Evolutionary conservation across 1,284 basidiomycete species (phyloP).

Genomic region (Taiwanofungus camphoratus): DNA sequence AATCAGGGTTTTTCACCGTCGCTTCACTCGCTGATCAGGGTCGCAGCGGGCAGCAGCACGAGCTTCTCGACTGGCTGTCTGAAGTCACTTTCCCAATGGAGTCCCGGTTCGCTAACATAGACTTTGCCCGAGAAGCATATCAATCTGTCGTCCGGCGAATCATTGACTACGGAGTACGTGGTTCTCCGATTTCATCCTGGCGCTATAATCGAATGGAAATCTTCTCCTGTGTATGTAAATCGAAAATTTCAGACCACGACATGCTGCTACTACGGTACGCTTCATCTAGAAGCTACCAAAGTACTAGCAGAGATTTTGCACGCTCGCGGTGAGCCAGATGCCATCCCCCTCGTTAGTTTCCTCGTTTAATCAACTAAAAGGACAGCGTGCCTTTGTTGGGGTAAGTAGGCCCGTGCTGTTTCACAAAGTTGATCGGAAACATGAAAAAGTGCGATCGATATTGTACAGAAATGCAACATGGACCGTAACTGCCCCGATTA

Average conservation of each 20-base stretch:
- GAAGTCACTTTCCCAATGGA: slow-evolving; percentile 90
- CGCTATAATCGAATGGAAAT: background rate
- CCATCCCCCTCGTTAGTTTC: background rate
- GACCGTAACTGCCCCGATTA: slow-evolving; percentile 66
- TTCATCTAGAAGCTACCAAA: slow-evolving; percentile 81
- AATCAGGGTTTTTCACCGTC: background rate
- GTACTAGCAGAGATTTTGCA: slow-evolving; percentile 75
- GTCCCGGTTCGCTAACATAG: slow-evolving; percentile 65
- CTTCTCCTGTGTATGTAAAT: background rate
- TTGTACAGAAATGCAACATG: slow-evolving; percentile 88
- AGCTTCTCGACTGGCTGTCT: slow-evolving; percentile 90
- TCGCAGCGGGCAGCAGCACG: slow-evolving; percentile 67
- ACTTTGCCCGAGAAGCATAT: slow-evolving; percentile 74
- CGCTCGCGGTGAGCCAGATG: slow-evolving; percentile 42
- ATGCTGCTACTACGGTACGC: slow-evolving; percentile 85
- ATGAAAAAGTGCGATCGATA: slow-evolving; percentile 2
- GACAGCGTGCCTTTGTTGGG: slow-evolving; percentile 86
- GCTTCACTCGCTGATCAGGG: background rate
- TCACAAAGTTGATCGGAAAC: background rate
- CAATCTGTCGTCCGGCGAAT: slow-evolving; percentile 68
- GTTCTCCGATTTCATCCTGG: background rate
- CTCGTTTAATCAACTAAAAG: slow-evolving; percentile 29
- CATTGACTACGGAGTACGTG: slow-evolving; percentile 71
- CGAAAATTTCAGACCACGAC: slow-evolving; percentile 71
- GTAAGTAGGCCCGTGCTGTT: slow-evolving; percentile 33